phyloP scores from a whole-genome alignment of 2,329 filamentous ascomycete species.

The Sclerotinia subarctica region DNA sequence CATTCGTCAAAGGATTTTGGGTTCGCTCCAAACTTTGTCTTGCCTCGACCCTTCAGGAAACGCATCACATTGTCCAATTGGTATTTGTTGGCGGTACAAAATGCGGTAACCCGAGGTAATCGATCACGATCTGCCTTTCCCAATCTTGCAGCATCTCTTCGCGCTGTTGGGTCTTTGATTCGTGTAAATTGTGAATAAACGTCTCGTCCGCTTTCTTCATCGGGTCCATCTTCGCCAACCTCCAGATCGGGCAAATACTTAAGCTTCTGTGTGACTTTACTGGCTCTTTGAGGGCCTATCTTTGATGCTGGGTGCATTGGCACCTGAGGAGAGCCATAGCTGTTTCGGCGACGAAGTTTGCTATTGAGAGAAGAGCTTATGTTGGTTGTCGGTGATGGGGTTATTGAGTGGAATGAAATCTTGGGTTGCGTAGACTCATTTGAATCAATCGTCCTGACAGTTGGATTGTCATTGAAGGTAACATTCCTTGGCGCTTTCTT shows the following conservation, averaged over 20 bases:
- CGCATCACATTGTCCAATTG: conserved; percentile 85
- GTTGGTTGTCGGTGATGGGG: conserved; percentile 38
- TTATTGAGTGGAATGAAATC: conserved; percentile 27
- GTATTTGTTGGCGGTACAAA: conserved; percentile 91
- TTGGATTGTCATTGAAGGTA: conserved; percentile 71
- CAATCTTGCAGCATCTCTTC: conserved; percentile 84
- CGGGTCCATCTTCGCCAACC: conserved; percentile 67
- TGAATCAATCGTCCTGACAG: conserved; percentile 56
- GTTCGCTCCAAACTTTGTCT: conserved; percentile 66
- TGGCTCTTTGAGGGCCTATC: conserved; percentile 90
- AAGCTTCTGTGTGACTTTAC: conserved; percentile 92
- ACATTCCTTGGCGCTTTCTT: conserved; percentile 51
- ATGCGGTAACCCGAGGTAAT: conserved; percentile 88
- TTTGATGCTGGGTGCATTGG: conserved; percentile 51
- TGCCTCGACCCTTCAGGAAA: conserved; percentile 81
- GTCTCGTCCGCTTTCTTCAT: conserved; percentile 90
- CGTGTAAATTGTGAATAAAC: conserved; percentile 97
- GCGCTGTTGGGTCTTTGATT: conserved; percentile 92
- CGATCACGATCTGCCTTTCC: conserved; percentile 89
- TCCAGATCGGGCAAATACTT: conserved; percentile 95
- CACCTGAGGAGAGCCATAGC: conserved; percentile 55
- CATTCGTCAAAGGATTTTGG: conserved; percentile 97
- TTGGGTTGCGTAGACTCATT: conserved; percentile 8
- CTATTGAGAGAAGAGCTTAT: conserved; percentile 80
- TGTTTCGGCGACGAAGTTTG: conserved; percentile 83